Percentiles rank a stretch among this genome's conserved stretches.
These are phyloP conservation scores for Tagetes patula DNA, from an alignment of 129 eudicot genomes.

Conservation along the genomic window DNA sequence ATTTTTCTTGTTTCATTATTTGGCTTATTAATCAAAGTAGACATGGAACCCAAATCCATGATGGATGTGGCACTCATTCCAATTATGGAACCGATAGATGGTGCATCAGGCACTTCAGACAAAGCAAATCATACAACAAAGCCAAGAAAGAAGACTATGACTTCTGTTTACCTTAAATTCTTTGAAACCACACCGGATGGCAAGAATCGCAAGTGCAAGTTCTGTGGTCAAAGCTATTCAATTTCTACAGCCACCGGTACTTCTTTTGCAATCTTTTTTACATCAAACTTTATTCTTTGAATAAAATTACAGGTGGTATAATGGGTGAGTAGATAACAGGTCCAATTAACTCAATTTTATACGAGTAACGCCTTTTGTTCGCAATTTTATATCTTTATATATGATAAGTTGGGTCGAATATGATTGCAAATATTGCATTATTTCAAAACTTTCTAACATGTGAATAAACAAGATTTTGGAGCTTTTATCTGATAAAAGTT, in stretches of 20 bases:
- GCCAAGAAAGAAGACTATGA: conserved; percentile 93
- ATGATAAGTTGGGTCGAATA: background rate
- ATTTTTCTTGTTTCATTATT: conserved; percentile 5
- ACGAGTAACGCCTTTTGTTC: background rate
- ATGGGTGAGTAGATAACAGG: background rate
- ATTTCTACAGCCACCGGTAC: conserved; percentile 97
- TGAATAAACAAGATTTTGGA: background rate
- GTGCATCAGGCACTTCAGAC: conserved; percentile 59
- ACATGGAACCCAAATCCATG: conserved; percentile 65
- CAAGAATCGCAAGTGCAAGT: conserved; percentile 87
- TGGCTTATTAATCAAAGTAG: conserved; percentile 46
- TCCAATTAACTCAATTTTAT: background rate
- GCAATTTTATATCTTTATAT: background rate
- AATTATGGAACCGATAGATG: conserved; percentile 54
- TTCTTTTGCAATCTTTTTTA: conserved; percentile 19
- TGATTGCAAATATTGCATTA: background rate
- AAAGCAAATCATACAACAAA: conserved; percentile 53
- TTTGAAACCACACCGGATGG: conserved; percentile 90
- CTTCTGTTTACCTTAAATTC: conserved; percentile 81
- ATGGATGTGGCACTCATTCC: conserved; percentile 73
- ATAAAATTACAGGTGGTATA: background rate
- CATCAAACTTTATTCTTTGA: background rate
- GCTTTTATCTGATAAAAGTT: background rate
- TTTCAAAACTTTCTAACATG: background rate
- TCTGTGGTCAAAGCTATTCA: conserved; percentile 96